Conservation (phyloP, 1,284 basidiomycete species). For the Melampsora abietis-canadensis region DNA sequence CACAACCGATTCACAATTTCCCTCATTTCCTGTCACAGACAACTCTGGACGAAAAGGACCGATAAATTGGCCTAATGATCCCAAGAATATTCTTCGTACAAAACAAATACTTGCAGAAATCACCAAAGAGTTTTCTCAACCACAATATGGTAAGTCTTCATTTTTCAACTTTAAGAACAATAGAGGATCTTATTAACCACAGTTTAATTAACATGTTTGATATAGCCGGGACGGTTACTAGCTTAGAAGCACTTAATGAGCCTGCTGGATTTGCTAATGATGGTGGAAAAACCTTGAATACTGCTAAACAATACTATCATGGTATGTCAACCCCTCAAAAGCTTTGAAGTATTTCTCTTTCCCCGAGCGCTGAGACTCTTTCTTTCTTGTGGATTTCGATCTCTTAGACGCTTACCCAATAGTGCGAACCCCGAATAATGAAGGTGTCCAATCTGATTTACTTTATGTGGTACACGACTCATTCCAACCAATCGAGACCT, state of each 20-base stretch:
- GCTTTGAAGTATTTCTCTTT: conserved; percentile 49
- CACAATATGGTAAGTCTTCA: conserved; percentile 54
- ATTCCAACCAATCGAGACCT: conserved; percentile 72
- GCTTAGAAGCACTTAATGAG: conserved; percentile 58
- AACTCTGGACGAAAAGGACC: conserved; percentile 66
- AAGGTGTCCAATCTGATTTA: not conserved
- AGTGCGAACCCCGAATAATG: conserved; percentile 6
- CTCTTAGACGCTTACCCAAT: conserved; percentile 23
- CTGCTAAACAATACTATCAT: conserved; percentile 65
- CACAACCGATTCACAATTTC: too few relatives aligned
- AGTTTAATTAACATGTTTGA: not conserved
- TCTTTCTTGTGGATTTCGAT: not conserved
- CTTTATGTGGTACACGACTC: conserved; percentile 71
- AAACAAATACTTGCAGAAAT: conserved; percentile 64
- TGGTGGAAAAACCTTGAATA: conserved; percentile 60
- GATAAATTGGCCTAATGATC: conserved; percentile 69
- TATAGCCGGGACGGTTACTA: conserved; percentile 6
- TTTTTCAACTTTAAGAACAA: too few relatives aligned
- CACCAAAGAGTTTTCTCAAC: conserved; percentile 51
- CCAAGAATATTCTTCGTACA: conserved; percentile 68
- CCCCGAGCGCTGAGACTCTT: conserved; percentile 48
- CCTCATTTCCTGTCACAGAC: too few relatives aligned
- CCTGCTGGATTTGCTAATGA: conserved; percentile 65
- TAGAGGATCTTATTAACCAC: not conserved
- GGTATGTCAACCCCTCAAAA: conserved; percentile 39